Evolutionary conservation across 202 grass and related monocot species (phyloP), one percentile per base, ranked within the genome.

Genomic region (Dendrocalamus latiflorus): DNA sequence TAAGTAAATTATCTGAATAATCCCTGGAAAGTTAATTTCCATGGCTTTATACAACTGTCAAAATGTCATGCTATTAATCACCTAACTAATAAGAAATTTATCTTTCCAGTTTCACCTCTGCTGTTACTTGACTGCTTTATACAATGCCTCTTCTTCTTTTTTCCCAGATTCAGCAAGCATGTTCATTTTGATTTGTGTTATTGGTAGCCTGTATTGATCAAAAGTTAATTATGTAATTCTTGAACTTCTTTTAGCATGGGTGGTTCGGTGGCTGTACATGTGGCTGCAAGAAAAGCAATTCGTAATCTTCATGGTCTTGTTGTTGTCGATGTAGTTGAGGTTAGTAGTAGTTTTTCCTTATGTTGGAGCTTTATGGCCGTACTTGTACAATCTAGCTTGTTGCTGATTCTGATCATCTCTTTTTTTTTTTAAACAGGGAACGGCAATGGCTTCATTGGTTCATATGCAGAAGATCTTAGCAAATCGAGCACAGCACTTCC

Each of bases 381-480:
- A 61, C 57, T 48, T 13, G 58, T 25, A 58, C 55, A 50, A 50
- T 62, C 13, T 86, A 68, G 20, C 39, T 84, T 8, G 49, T 77
- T 70, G 20, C 72, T 88, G 38, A 85, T 78, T 78, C 20, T 60
- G 21, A 24, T n/a, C 26, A 25, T 33, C 26, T 37, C 15, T n/a
- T 41, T 79, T n/a, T n/a, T n/a, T n/a, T 87, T 63, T 5, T 50
- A 80, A 84, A 77, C 59, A 99, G 96, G 93, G 96, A 90, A 99
- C 96, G 53, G 96, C 93, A 71, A 89, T 95, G 83, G 93, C 93
- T 68, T 99, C 96, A 55, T 75, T 99, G 83, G 20, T 95, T 75
- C 96, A 99, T 84, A 99, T 99, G 96, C 93, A 95, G 83, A 99
- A 99, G 77, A 89, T 99, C 61, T 89, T 99, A 69, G 82, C 88